Evolutionary conservation across 202 grass and related monocot species (phyloP).

Genomic region (Elaeis oleifera): DNA sequence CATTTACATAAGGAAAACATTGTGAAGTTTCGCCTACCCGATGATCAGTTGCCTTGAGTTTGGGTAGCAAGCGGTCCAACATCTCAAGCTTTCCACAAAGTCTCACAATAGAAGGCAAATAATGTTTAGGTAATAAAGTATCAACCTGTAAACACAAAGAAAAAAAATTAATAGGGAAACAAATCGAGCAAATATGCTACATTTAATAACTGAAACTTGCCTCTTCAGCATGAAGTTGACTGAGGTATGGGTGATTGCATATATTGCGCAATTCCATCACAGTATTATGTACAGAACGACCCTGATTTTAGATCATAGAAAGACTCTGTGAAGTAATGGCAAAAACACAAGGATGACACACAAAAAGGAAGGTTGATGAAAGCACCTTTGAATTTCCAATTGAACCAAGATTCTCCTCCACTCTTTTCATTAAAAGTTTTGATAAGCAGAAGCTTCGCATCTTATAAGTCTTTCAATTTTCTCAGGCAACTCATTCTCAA

Average conservation of each 20-base stretch:
- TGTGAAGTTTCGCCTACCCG: constrained; percentile 39
- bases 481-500: constrained; percentile 91
- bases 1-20: background rate
- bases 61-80: constrained; percentile 88
- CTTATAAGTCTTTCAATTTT: constrained; percentile 98
- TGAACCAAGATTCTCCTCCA: constrained; percentile 91
- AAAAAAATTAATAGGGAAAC: constrained; percentile 9
- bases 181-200: constrained; percentile 11
- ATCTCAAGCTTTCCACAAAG: constrained; percentile 98
- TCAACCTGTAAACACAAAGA: constrained; percentile 62
- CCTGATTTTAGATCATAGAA: constrained; percentile 37
- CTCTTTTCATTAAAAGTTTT: constrained; percentile 95
- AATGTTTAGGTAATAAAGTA: constrained; percentile 82
- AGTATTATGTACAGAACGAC: constrained; percentile 85
- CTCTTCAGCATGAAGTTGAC: constrained; percentile 92
- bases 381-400: constrained; percentile 84
- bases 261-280: constrained; percentile 99
- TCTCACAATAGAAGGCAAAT: constrained; percentile 76
- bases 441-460: constrained; percentile 97
- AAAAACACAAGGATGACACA: no score
- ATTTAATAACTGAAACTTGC: constrained; percentile 31
- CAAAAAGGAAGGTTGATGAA: no score
- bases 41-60: constrained; percentile 94
- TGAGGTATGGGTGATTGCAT: constrained; percentile 98
- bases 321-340: background rate